Evolutionary conservation across 495 filamentous ascomycete genomes (phyloP).

Genomic region (Neurospora africana): DNA sequence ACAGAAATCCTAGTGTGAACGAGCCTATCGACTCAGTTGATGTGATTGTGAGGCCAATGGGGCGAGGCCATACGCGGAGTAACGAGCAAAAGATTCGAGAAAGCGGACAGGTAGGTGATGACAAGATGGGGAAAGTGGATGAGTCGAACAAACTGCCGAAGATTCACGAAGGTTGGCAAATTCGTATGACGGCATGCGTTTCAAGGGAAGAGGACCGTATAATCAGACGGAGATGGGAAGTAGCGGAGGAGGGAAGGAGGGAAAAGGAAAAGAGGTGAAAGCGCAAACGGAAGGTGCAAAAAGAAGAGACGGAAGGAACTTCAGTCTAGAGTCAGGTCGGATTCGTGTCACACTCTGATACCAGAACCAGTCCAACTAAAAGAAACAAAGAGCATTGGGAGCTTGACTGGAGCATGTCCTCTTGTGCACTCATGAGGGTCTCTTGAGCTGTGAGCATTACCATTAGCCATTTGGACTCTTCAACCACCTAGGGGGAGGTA

Average conservation of each 20-base stretch:
- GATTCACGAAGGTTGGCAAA: neutral
- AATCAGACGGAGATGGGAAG: neutral
- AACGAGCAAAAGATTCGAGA: neutral
- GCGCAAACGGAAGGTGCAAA: neutral
- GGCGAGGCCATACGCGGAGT: neutral
- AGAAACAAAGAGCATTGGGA: neutral
- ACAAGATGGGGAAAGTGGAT: neutral
- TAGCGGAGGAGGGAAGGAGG: neutral
- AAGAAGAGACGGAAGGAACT: neutral
- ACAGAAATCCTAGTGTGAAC: neutral
- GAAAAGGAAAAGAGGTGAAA: neutral
- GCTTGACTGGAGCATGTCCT: neutral
- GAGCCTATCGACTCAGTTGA: neutral
- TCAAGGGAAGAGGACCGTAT: neutral
- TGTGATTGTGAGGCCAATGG: neutral
- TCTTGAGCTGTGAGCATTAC: neutral
- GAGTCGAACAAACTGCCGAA: neutral
- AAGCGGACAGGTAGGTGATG: neutral
- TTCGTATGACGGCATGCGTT: neutral
- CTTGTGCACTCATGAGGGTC: neutral
- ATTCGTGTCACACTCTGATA: neutral
- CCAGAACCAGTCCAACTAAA: neutral
- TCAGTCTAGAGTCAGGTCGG: neutral
- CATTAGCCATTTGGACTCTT: neutral
- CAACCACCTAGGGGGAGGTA: neutral